Evolutionary conservation across 805 yeast species (phyloP).

Genomic region (Candida qinlingensis): DNA sequence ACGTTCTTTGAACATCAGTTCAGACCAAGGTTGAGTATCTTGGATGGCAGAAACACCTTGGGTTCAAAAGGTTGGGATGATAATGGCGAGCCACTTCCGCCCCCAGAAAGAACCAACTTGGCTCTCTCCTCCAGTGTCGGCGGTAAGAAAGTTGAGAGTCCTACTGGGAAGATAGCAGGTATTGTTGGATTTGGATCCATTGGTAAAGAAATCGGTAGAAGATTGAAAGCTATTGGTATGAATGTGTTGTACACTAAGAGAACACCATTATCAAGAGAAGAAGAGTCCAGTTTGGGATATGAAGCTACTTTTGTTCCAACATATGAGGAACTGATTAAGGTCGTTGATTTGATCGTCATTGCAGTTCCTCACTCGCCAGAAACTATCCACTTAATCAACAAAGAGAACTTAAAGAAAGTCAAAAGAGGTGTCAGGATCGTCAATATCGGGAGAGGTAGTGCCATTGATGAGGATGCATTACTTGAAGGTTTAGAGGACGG

Average conservation of each 20-base stretch:
- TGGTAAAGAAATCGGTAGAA: slow-evolving; percentile 57
- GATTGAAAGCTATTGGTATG: slow-evolving; percentile 57
- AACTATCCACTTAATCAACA: slow-evolving; percentile 51
- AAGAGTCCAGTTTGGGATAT: slow-evolving; percentile 37
- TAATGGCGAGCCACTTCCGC: slow-evolving; percentile 25
- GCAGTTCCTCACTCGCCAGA: slow-evolving; percentile 62
- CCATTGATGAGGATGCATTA: slow-evolving; percentile 63
- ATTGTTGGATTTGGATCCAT: slow-evolving; percentile 75
- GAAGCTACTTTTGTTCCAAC: slow-evolving; percentile 38
- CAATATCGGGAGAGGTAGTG: slow-evolving; percentile 71
- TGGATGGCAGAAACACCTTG: slow-evolving; percentile 37
- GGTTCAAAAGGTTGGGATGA: slow-evolving; percentile 30
- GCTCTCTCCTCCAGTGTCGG: slow-evolving; percentile 41
- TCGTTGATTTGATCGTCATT: slow-evolving; percentile 53
- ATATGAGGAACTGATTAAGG: slow-evolving; percentile 38
- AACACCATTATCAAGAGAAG: slow-evolving; percentile 32
- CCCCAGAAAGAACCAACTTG: slow-evolving; percentile 32
- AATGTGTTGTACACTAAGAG: slow-evolving; percentile 58
- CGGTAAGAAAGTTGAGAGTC: slow-evolving; percentile 42
- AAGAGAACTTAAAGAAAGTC: slow-evolving; percentile 38
- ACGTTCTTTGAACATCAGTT: slow-evolving; percentile 41
- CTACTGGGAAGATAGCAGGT: slow-evolving; percentile 52
- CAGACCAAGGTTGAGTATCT: slow-evolving; percentile 36
- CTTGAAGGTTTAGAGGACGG: slow-evolving; percentile 56
- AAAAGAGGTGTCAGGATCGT: slow-evolving; percentile 55